These are phyloP conservation scores for Krasilnikovozyma curviuscula DNA, from an alignment of 768 basidiomycete species.

Conservation along the genomic window DNA sequence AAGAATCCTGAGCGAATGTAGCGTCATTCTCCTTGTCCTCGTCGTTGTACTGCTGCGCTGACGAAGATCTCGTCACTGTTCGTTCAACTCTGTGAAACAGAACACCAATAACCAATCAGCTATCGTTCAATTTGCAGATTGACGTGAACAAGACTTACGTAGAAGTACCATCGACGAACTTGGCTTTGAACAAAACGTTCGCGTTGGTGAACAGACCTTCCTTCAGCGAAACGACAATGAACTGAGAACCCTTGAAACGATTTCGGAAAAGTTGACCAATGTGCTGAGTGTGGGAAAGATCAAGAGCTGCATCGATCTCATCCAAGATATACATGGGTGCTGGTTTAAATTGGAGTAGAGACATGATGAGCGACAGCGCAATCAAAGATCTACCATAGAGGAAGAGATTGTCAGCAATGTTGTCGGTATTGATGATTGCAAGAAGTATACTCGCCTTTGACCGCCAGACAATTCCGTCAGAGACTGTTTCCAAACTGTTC, in stretches of 20 bases:
- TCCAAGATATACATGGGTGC: conserved; percentile 99
- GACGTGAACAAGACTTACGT: too few relatives aligned
- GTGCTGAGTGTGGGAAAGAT: conserved; percentile 78
- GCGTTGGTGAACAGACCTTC: conserved; percentile 96
- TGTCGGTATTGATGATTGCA: not conserved
- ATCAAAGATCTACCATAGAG: conserved; percentile 57
- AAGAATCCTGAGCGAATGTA: too few relatives aligned
- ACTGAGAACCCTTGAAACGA: conserved; percentile 92
- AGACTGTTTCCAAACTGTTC: conserved; percentile 92
- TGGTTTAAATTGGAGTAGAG: conserved; percentile 95
- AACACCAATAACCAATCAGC: too few relatives aligned
- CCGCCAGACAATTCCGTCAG: conserved; percentile 93
- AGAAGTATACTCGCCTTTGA: conserved; percentile 46
- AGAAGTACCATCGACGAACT: conserved; percentile 5
- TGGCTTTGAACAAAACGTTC: conserved; percentile 38
- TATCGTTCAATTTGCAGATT: too few relatives aligned
- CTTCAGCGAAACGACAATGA: conserved; percentile 91
- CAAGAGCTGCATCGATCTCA: conserved; percentile 93
- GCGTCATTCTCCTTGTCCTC: too few relatives aligned
- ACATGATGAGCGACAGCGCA: conserved; percentile 94
- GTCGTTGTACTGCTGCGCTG: too few relatives aligned
- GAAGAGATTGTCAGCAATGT: not conserved
- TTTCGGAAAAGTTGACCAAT: conserved; percentile 95
- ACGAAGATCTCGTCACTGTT: too few relatives aligned
- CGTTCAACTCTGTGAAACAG: too few relatives aligned